These are phyloP conservation scores for Monosporascus sp. DNA, from an alignment of 2,329 filamentous ascomycete species.

Conservation along the genomic window DNA sequence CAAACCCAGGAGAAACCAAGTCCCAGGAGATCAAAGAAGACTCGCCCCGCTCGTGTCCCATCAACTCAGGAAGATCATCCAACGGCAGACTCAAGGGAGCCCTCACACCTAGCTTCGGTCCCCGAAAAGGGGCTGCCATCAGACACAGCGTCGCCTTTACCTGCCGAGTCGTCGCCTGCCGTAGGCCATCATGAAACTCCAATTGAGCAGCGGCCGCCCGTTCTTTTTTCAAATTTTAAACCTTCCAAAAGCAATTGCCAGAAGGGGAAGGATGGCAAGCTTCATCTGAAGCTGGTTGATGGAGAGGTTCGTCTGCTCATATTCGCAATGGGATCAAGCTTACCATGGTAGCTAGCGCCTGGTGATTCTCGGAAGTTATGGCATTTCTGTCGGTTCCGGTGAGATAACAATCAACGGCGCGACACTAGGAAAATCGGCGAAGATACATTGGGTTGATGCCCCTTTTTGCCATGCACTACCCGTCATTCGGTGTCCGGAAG, in stretches of 20 bases:
- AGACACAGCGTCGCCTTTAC: not conserved
- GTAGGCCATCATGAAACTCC: conserved; percentile 2
- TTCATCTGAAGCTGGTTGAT: conserved; percentile 18
- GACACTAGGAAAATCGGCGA: conserved; percentile 45
- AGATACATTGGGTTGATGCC: conserved; percentile 55
- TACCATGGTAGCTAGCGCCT: conserved; percentile 44
- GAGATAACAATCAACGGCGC: conserved; percentile 62
- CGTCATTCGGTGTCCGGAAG: conserved; percentile 51
- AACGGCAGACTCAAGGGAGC: not conserved
- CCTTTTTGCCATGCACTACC: conserved; percentile 66
- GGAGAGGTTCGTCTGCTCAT: conserved; percentile 22
- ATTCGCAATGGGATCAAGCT: conserved; percentile 2
- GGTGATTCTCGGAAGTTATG: conserved; percentile 63
- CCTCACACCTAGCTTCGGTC: not conserved
- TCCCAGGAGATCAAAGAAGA: conserved; percentile 14
- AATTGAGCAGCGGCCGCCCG: conserved; percentile 5
- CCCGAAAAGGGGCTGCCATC: not conserved
- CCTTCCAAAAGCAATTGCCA: conserved; percentile 21
- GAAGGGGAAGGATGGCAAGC: conserved; percentile 16
- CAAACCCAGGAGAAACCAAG: not conserved
- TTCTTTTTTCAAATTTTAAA: conserved; percentile 24
- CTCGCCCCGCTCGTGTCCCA: not conserved
- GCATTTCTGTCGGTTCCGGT: conserved; percentile 56
- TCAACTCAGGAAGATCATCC: conserved; percentile 1
- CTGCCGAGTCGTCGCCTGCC: conserved; percentile 7